Percentiles rank a stretch among this genome's conserved stretches.
phyloP scores from a whole-genome alignment of 345 rosid genomes.

The Hibiscus trionum region DNA sequence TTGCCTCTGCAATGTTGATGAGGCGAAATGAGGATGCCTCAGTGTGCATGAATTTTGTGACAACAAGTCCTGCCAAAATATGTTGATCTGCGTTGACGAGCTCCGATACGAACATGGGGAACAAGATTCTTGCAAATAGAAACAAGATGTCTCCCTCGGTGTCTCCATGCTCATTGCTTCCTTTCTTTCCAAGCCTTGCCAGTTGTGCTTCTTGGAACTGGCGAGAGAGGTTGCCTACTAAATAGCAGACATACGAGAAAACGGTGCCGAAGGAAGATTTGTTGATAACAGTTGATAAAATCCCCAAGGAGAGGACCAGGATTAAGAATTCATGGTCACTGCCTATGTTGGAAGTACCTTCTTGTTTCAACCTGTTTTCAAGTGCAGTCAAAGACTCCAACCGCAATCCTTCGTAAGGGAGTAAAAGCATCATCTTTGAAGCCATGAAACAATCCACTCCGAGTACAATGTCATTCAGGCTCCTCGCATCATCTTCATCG shows the following conservation, averaged over 20 bases:
- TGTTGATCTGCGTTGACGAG: slow-evolving; percentile 66
- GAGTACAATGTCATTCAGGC: slow-evolving; percentile 29
- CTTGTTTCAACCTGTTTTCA: slow-evolving; percentile 60
- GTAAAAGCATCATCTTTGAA: slow-evolving; percentile 53
- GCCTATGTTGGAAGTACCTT: slow-evolving; percentile 39
- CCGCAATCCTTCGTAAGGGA: slow-evolving; percentile 56
- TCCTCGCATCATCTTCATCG: slow-evolving; percentile 49
- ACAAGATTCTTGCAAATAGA: slow-evolving; percentile 48
- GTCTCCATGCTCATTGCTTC: slow-evolving; percentile 17
- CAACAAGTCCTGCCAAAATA: slow-evolving; percentile 66
- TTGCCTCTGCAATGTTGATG: slow-evolving; percentile 57
- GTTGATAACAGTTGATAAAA: slow-evolving; percentile 40
- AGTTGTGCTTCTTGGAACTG: slow-evolving; percentile 48
- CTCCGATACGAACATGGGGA: slow-evolving; percentile 55
- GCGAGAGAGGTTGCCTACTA: slow-evolving; percentile 58
- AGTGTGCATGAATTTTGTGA: slow-evolving; percentile 75
- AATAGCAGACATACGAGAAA: slow-evolving; percentile 63
- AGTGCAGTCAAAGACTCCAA: slow-evolving; percentile 41
- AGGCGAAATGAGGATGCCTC: slow-evolving; percentile 38
- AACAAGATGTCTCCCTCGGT: slow-evolving; percentile 13
- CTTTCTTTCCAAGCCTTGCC: slow-evolving; percentile 14
- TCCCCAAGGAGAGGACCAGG: slow-evolving; percentile 55
- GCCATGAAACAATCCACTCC: slow-evolving; percentile 39
- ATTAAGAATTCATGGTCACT: slow-evolving; percentile 37
- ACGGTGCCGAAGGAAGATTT: slow-evolving; percentile 36